phyloP scores from a whole-genome alignment of 768 basidiomycete genomes.

The Galerina sulciceps region DNA sequence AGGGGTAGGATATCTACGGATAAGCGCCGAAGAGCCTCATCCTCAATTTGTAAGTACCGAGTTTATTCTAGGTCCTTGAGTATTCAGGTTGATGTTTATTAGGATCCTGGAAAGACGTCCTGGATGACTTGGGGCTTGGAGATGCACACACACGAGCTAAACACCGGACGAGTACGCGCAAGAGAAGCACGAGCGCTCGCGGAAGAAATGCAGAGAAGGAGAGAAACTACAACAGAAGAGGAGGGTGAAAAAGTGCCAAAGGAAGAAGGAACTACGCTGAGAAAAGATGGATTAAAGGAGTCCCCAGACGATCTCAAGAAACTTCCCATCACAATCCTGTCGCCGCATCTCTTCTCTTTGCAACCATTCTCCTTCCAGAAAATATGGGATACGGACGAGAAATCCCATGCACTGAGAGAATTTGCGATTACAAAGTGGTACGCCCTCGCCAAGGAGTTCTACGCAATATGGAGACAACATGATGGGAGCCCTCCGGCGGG shows the following conservation, averaged over 20 bases:
- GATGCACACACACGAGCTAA: neutral
- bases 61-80: neutral
- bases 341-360: neutral
- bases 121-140: neutral
- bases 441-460: neutral
- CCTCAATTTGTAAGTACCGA: neutral
- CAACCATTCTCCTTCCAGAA: neutral
- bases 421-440: neutral
- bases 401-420: neutral
- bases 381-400: neutral
- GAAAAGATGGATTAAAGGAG: no score
- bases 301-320: no score
- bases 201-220: no score
- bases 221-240: no score
- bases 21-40: conserved; percentile 1
- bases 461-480: neutral
- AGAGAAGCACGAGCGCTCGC: no score
- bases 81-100: neutral
- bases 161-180: no score
- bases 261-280: no score
- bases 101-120: neutral
- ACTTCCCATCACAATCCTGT: neutral
- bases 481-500: neutral
- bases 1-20: no score
- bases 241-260: no score